These are phyloP conservation scores for Taphrina communis DNA, from an alignment of 1,139 yeast species.

Conservation along the genomic window DNA sequence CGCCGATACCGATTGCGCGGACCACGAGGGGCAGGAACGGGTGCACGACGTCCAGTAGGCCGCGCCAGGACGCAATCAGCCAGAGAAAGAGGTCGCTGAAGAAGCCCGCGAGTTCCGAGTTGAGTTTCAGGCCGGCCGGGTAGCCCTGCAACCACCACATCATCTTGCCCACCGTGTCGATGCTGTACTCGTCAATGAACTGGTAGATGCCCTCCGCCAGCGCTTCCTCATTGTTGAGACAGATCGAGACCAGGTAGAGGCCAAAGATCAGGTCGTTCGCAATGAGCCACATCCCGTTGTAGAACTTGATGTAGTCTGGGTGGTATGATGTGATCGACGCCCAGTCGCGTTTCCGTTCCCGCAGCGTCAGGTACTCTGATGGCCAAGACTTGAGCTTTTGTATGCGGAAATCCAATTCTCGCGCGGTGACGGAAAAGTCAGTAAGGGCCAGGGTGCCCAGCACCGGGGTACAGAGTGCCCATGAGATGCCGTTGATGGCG, in stretches of 20 bases:
- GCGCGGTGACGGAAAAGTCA: constrained; percentile 63
- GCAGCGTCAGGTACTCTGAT: constrained; percentile 70
- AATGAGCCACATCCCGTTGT: constrained; percentile 87
- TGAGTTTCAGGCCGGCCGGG: constrained; percentile 94
- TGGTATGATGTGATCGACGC: constrained; percentile 53
- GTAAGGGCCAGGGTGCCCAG: constrained; percentile 50
- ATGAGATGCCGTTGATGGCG: constrained; percentile 11
- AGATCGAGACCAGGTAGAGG: constrained; percentile 60
- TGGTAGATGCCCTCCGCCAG: constrained; percentile 44
- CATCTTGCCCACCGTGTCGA: constrained; percentile 55
- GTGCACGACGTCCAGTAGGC: constrained; percentile 47
- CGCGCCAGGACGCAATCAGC: constrained; percentile 77
- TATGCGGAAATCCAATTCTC: constrained; percentile 78
- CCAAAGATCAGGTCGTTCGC: constrained; percentile 84
- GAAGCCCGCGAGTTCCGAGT: constrained; percentile 82
- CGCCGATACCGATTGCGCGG: constrained; percentile 55
- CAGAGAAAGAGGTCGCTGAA: constrained; percentile 85
- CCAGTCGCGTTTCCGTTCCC: constrained; percentile 52
- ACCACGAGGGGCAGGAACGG: constrained; percentile 53
- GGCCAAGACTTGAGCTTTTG: constrained; percentile 84
- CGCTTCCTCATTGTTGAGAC: constrained; percentile 56
- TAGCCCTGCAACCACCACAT: constrained; percentile 81
- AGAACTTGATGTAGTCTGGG: constrained; percentile 79
- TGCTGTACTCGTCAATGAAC: constrained; percentile 52
- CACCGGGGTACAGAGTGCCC: constrained; percentile 13